Conservation (phyloP, 2,329 filamentous ascomycete species). For the Fusarium sterilihyphosum region DNA sequence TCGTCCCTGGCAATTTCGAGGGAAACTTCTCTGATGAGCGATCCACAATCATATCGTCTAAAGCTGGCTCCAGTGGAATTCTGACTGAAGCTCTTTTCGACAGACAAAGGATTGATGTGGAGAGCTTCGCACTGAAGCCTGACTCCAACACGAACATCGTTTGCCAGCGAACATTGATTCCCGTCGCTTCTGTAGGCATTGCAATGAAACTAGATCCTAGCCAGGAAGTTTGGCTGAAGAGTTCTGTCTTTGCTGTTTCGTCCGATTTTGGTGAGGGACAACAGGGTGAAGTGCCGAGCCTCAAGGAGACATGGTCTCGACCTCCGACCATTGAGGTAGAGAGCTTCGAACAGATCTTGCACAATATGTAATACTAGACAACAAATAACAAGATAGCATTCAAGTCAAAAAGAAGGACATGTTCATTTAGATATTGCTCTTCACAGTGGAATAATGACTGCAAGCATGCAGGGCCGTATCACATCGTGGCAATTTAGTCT, state of each 20-base stretch:
- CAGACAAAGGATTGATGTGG: background rate
- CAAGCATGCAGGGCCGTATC: background rate
- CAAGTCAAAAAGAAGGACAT: background rate
- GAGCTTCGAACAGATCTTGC: background rate
- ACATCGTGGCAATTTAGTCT: background rate
- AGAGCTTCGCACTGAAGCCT: conserved; percentile 22
- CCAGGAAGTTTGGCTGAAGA: conserved; percentile 6
- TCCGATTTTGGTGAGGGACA: background rate
- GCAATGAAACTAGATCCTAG: background rate
- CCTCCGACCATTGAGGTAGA: background rate
- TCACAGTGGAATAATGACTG: background rate
- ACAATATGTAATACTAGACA: background rate
- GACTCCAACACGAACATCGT: conserved; percentile 35
- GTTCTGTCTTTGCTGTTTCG: conserved; percentile 19
- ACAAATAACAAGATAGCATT: rapidly evolving
- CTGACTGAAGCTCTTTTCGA: background rate
- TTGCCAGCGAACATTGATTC: conserved; percentile 29
- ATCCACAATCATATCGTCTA: conserved; percentile 12
- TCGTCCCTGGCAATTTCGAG: background rate
- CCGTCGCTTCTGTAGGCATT: background rate
- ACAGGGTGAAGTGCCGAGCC: rapidly evolving
- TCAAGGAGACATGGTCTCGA: conserved; percentile 15
- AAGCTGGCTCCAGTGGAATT: conserved; percentile 24
- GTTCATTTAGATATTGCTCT: rapidly evolving
- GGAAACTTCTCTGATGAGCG: background rate